These are phyloP conservation scores for Hysterangium stoloniferum DNA, from an alignment of 768 basidiomycete genomes.

Conservation along the genomic window DNA sequence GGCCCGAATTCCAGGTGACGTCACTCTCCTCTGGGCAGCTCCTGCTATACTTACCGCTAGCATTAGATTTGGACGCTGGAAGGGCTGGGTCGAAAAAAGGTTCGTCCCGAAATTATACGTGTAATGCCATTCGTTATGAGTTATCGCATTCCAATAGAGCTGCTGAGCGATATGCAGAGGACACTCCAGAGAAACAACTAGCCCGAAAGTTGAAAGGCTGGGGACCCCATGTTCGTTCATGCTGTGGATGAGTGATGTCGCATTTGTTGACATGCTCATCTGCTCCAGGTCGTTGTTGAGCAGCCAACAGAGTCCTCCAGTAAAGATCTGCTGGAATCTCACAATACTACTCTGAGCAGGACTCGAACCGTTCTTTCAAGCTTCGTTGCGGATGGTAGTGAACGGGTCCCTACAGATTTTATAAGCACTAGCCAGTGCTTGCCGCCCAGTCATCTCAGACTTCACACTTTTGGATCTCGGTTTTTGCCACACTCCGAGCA, in stretches of 20 bases:
- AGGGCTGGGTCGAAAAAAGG: slow-evolving; percentile 86
- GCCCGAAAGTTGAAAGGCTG: slow-evolving; percentile 63
- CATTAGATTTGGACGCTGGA: slow-evolving; percentile 75
- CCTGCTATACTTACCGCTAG: slow-evolving; percentile 4
- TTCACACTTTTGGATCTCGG: slow-evolving; percentile 78
- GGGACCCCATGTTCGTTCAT: slow-evolving; percentile 40
- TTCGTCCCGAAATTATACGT: slow-evolving; percentile 18
- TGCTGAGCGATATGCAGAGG: slow-evolving; percentile 70
- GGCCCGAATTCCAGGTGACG: slow-evolving; percentile 77
- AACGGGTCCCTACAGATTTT: slow-evolving; percentile 34
- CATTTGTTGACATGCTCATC: background rate
- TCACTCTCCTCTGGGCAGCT: slow-evolving; percentile 4
- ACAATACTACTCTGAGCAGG: background rate
- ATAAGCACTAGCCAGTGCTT: slow-evolving; percentile 13
- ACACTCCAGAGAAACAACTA: slow-evolving; percentile 48
- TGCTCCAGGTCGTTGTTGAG: slow-evolving; percentile 2
- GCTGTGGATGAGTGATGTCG: background rate
- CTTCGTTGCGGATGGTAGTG: slow-evolving; percentile 19
- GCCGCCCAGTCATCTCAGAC: slow-evolving; percentile 51
- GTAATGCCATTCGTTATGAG: slow-evolving; percentile 9
- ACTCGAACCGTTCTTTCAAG: slow-evolving; percentile 11
- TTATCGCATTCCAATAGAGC: slow-evolving; percentile 42
- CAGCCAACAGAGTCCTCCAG: too few relatives aligned
- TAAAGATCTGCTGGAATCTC: too few relatives aligned
- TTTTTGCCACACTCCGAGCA: slow-evolving; percentile 75